Evolutionary conservation across 169 alveolate genomes (phyloP).

Genomic region (Perkinsus marinus): DNA sequence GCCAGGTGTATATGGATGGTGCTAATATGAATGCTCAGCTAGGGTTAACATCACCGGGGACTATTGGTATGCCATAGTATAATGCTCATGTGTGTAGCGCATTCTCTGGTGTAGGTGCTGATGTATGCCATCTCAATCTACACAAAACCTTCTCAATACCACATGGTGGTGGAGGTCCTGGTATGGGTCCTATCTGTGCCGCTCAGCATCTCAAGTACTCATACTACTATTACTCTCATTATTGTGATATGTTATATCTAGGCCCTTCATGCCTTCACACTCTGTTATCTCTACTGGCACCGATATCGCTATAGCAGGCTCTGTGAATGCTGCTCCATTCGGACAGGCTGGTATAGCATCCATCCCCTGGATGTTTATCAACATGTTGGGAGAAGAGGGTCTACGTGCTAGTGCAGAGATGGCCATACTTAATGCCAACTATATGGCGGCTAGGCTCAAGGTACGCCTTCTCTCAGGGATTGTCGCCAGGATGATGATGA

Average conservation of each 20-base stretch:
- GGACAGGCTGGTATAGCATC: conserved; percentile 62
- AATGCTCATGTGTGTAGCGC: neutral
- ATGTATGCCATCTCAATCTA: conserved; percentile 73
- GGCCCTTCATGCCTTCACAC: conserved; percentile 60
- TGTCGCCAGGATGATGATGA: no score
- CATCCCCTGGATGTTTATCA: conserved; percentile 57
- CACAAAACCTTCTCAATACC: conserved; percentile 77
- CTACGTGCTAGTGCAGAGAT: conserved; percentile 35
- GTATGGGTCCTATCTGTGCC: conserved; percentile 60
- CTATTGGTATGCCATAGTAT: neutral
- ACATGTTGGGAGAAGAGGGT: conserved; percentile 49
- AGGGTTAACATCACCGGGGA: neutral
- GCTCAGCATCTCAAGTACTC: neutral
- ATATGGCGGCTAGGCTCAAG: conserved; percentile 46
- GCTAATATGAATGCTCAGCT: conserved; percentile 76
- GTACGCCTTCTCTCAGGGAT: no score
- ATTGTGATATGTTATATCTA: conserved; percentile 2
- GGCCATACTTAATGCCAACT: conserved; percentile 68
- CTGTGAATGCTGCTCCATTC: conserved; percentile 40
- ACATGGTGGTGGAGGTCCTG: conserved; percentile 86
- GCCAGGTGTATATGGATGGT: conserved; percentile 76
- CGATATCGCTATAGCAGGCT: conserved; percentile 8
- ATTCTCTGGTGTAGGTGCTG: conserved; percentile 51
- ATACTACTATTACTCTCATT: neutral
- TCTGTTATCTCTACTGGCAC: neutral